Evolutionary conservation across 2,329 filamentous ascomycete genomes (phyloP), one percentile per base, ranked within the genome.

Genomic region (Colletotrichum sp.): DNA sequence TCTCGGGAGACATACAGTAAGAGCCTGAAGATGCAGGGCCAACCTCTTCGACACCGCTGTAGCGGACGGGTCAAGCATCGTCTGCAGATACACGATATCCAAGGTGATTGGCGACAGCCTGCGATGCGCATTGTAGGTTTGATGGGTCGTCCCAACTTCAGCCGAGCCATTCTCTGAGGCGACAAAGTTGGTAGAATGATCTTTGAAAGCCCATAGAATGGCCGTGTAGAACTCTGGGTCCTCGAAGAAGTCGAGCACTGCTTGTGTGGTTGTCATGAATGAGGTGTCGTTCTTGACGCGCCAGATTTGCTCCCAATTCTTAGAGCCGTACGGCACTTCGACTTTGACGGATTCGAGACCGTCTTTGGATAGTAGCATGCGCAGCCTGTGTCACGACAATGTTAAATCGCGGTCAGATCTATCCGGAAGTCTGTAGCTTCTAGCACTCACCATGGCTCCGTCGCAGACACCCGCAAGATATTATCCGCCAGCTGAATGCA

Each of bases 401-500:
- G 30, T 32, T 32, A 12, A 32, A 2, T 32, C 30, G 0, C 9
- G 30, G 10, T 2, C 30, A 30, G 30, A 30, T 30, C 28, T 30
- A 30, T 30, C 28, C 28, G 28, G 28, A 30, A 9, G 28, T 30
- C 28, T 30, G 28, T 30, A 6, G 26, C 26, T 6, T 6, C 26
- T 26, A 6, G 8, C 15, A 69, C 67, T 6, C 69, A 79, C 77
- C 77, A 79, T 6, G 36, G 34, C 6, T 57, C 71, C 1, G 70
- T 24, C 6, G 62, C 36, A 5, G 70, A 60, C 6, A 24, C 21
- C 7, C 70, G 55, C 8, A 79, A 32, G 3, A 79, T 75, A 9
- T 76, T 65, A 16, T 78, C 68, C 3, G 75, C 70, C 18, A 79
- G 13, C 39, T 79, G 77, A 7, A 79, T 69, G 8, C 36, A 59